Evolutionary conservation across 164 flowering plant species (phyloP), one percentile per base, ranked within the genome.

Genomic region (Piper longum): DNA sequence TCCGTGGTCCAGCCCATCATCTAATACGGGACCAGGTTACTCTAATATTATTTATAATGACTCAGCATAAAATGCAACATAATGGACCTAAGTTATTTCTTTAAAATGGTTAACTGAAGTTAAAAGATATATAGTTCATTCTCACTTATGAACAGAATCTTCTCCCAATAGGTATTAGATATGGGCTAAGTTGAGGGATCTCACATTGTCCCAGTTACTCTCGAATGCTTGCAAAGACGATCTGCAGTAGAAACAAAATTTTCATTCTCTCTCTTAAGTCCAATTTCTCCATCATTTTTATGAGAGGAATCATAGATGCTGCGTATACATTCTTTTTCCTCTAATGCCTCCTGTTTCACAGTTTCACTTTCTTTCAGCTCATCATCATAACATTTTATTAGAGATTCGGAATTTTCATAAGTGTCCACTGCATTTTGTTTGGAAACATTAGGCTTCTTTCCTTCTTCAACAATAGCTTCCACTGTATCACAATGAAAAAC

Each of bases 221-320:
- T 61, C 18, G 12, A 59, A 52, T 62, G 64, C 54, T 62, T 64
- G 51, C 36, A n/a, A 42, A 67, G 18, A 14, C 66, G 56, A 66
- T 71, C 73, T 11, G 66, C 26, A 48, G 77, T 79, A 18, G 72
- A 62, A 56, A 62, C 62, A 62, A 70, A 57, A 58, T 77, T 76
- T 9, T 69, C 71, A 12, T 69, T 63, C 9, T 75, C 79, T n/a
- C 84, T 77, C 76, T 85, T 84, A 2, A 19, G 43, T 64, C 60
- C 73, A 19, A 57, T 4, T 67, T 69, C 70, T 54, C 43, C 59
- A 66, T 70, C 62, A 2, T n/a, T 41, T 8, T 39, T 60, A 36
- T 16, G 4, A 36, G 45, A n/a, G 1, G 72, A 65, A 57, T 63
- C 60, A 60, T 71, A 57, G 61, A 78, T 78, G 16, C 70, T 71